Evolutionary conservation across 192 early-diverging fungal genomes (phyloP).

Genomic region (Coemansia sp.): DNA sequence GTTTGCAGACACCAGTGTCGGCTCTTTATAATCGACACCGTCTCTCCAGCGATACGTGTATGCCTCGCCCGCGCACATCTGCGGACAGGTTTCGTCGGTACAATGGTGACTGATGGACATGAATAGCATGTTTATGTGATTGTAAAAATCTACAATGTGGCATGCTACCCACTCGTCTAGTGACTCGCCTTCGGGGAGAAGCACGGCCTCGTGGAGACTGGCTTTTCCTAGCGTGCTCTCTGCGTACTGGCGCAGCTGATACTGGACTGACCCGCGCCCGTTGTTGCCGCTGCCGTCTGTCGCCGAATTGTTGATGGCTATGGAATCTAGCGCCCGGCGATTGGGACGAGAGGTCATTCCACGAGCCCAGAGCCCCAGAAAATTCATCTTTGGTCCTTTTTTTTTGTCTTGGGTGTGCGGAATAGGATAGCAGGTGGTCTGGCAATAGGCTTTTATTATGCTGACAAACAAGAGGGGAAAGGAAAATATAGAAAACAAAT

Average conservation of each 20-base stretch:
- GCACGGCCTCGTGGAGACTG: conserved; percentile 73
- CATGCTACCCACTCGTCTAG: conserved; percentile 92
- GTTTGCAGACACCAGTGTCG: conserved; percentile 81
- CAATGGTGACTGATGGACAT: conserved; percentile 83
- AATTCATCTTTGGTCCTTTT: conserved; percentile 45
- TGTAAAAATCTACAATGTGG: conserved; percentile 93
- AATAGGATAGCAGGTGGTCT: too few relatives aligned
- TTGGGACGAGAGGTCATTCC: conserved; percentile 47
- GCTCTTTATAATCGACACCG: conserved; percentile 78
- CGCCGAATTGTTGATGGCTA: conserved; percentile 41
- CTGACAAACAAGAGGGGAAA: neutral
- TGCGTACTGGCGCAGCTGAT: conserved; percentile 57
- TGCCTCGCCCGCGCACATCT: conserved; percentile 84
- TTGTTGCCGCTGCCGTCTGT: conserved; percentile 11
- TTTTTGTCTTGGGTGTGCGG: too few relatives aligned
- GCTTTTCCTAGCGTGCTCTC: conserved; percentile 76
- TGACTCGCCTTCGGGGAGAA: conserved; percentile 85
- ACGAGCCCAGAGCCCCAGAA: conserved; percentile 50
- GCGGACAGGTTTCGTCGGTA: conserved; percentile 81
- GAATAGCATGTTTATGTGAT: conserved; percentile 94
- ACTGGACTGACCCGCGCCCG: conserved; percentile 43
- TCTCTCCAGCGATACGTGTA: conserved; percentile 92
- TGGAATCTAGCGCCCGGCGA: conserved; percentile 47
- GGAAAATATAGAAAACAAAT: neutral
- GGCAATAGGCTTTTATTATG: too few relatives aligned